Conservation (phyloP, 305 asterid species). For the Caryopteris hybrid region DNA sequence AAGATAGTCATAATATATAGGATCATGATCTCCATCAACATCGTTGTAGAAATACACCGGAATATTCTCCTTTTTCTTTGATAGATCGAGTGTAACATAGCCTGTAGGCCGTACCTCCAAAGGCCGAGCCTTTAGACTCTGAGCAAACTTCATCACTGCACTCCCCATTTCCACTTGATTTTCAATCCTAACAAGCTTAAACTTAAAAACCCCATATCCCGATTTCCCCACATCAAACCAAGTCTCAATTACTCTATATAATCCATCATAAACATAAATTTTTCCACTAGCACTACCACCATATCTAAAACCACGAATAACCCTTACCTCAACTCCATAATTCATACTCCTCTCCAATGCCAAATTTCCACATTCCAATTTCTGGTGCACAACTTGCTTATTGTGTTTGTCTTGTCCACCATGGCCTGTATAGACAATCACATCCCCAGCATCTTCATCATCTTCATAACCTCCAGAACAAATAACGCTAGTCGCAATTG, state of each 20-base stretch:
- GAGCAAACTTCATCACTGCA: conserved; percentile 52
- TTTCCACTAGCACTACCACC: conserved; percentile 69
- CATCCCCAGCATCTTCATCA: conserved; percentile 76
- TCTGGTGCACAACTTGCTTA: conserved; percentile 70
- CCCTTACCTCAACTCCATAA: conserved; percentile 86
- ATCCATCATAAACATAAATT: conserved; percentile 89
- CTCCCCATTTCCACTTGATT: conserved; percentile 88
- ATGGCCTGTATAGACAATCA: conserved; percentile 82
- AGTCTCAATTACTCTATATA: conserved; percentile 56
- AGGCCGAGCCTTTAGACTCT: conserved; percentile 44
- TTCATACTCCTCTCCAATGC: conserved; percentile 90
- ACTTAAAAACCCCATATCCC: conserved; percentile 85
- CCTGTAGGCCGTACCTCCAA: conserved; percentile 58
- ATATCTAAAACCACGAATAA: conserved; percentile 77
- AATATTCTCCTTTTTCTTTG: conserved; percentile 56
- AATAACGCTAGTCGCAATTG: conserved; percentile 85
- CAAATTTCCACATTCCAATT: conserved; percentile 75
- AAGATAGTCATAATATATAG: conserved; percentile 55
- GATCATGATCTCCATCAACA: conserved; percentile 62
- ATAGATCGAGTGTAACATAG: conserved; percentile 64
- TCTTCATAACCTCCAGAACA: conserved; percentile 96
- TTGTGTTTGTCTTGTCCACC: conserved; percentile 83
- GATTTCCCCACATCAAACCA: conserved; percentile 91
- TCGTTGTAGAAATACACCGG: conserved; percentile 71
- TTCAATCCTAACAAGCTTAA: conserved; percentile 65